phyloP scores from a whole-genome alignment of 306 rosid genomes.

The Quercus glauca region DNA sequence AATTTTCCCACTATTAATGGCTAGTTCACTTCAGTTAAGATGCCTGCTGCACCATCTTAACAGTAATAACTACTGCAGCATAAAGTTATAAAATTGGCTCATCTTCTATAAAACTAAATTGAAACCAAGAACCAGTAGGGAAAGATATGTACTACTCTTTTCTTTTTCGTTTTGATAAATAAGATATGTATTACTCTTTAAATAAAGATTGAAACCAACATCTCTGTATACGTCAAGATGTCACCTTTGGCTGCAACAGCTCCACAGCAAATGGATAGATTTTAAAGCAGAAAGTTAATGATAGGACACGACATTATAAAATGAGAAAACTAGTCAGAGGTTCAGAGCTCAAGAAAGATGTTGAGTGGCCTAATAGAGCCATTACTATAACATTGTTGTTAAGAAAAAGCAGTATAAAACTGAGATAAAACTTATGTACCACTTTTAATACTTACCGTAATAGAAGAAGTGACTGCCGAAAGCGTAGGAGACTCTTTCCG shows the following conservation, averaged over 20 bases:
- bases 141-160: background rate
- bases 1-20: background rate
- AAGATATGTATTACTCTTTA: background rate
- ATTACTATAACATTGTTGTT: background rate
- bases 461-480: conserved; percentile 85
- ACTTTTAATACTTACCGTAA: conserved; percentile 49
- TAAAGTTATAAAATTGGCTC: background rate
- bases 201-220: background rate
- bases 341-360: background rate
- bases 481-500: conserved; percentile 72
- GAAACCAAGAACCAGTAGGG: background rate
- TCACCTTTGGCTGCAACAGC: background rate
- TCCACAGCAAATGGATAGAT: background rate
- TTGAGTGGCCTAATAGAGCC: background rate
- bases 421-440: background rate
- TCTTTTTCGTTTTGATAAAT: too few relatives aligned
- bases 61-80: background rate
- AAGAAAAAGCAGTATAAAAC: background rate
- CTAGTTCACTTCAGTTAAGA: background rate
- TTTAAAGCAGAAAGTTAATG: background rate
- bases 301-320: background rate
- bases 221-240: background rate
- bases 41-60: background rate
- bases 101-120: background rate
- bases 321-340: background rate